Conservation (phyloP, 805 yeast species). For the Yarrowia divulgata region DNA sequence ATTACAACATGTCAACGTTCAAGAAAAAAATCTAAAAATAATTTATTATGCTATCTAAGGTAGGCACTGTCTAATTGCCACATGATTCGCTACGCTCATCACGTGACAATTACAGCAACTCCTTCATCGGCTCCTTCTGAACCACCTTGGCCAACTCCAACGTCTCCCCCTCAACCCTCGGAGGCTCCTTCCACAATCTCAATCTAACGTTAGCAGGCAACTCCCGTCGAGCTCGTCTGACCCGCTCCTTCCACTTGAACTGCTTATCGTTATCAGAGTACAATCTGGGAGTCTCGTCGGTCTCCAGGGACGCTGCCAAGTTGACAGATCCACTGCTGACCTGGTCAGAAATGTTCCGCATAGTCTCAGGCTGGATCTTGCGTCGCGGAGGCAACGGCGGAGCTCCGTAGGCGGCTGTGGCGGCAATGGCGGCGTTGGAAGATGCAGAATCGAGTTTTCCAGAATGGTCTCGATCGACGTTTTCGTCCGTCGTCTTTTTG, state of each 20-base stretch:
- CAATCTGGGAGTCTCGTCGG: constrained; percentile 45
- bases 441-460: constrained; percentile 3
- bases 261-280: constrained; percentile 54
- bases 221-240: constrained; percentile 53
- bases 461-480: neutral
- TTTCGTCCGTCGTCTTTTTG: neutral
- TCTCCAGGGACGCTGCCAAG: constrained; percentile 46
- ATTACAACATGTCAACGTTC: no score
- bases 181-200: constrained; percentile 56
- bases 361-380: constrained; percentile 48
- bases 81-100: no score
- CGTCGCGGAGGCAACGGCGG: constrained; percentile 40
- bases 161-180: constrained; percentile 53
- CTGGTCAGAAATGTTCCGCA: constrained; percentile 41
- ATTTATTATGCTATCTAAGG: constrained; percentile 6
- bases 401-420: constrained; percentile 37
- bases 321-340: constrained; percentile 18
- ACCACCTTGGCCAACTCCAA: constrained; percentile 41
- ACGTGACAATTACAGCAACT: no score
- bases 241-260: constrained; percentile 66
- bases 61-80: no score
- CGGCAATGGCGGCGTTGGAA: constrained; percentile 49
- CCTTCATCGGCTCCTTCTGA: constrained; percentile 9
- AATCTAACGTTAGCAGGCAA: constrained; percentile 54
- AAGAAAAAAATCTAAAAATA: neutral